Base-by-base conservation (phyloP, 2,329 filamentous ascomycete genomes). In the Xylaria sp. region DNA sequence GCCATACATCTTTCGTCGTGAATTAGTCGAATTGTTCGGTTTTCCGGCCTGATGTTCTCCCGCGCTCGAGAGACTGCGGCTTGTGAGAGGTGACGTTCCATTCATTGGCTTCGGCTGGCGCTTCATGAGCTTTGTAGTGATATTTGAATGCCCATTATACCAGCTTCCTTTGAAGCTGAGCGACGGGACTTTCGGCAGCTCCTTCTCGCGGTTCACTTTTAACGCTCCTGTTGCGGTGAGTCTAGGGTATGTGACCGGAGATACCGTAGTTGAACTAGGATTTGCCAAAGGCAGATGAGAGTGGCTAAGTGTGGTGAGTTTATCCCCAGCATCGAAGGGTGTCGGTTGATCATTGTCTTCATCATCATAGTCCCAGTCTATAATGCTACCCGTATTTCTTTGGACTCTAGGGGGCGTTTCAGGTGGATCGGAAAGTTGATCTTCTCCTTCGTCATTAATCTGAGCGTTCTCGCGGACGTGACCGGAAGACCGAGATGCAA, bases 401-500 rank as follows among this genome's bases (percentile, higher is more conserved):
- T 14, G 45, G 12, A 36, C 57, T 30, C 14, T 61, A 30, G 54
- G 54, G 7, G 62, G 59, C 14, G 50, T 57, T 11, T 53, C 51
- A 21, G 34, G 32, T 1, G 21, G 36, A 34, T 64, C 42, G 17
- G 30, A 9, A 47, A 61, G 5, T 6, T 57, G 48, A 24, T 68
- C 69, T 17, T 80, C 78, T 12, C 80, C 77, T 14, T 80, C 81
- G 6, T 82, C 81, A 59, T 70, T 68, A 9, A 87, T 85, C 50
- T 87, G 85, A 1, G 86, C 84, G 8, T 76, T 72, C 73, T 88
- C 85, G 47, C 85, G 80, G 19, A 86, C 74, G 71, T 88, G 85
- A 0, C 83, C 79, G 19, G 76, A 70, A 0, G 55, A 39, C 4
- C 61, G 69, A 9, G 73, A 73, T 6, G 71, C 65, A 12, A 76